Base-by-base conservation (phyloP, 805 yeast species). In the Jamesozyma hellenica region DNA sequence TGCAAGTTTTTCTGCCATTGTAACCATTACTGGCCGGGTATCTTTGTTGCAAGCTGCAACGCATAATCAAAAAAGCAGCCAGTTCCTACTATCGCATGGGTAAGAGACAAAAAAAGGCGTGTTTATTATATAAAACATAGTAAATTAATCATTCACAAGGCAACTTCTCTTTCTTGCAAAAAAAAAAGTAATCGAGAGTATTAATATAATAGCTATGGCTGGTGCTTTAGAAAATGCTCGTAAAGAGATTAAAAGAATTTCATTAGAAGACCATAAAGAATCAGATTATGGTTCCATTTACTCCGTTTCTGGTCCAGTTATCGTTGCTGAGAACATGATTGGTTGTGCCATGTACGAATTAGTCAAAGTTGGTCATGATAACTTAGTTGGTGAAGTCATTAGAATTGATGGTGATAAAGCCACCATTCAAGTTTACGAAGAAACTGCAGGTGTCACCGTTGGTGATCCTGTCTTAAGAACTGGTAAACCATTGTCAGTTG, bases 281-380 rank as follows among this genome's bases (percentile, higher is more conserved):
- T 72, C 82, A 40, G 79, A 79, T 49, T 85, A 84, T 63, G 98
- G 95, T 42, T 79, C 74, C 51, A 83, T 92, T 55, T 88, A 78
- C 68, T 86, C 96, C 26, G 96, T 92, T 36, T 88, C 97, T 16
- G 98, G 98, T 57, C 97, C 98, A 21, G 99, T 92, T 54, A 82
- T 92, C 39, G 80, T 92, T 36, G 98, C 98, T 36, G 97, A 92
- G 67, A 82, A 92, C 70, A 87, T 92, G 97, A 84, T 88, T 67
- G 99, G 99, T 48, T 86, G 96, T 77, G 96, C 97, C 55, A 92
- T 92, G 99, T 90, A 92, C 74, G 99, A 92, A 64, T 74, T 92
- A 66, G 99, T 90, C 58, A 87, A 81, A 64, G 98, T 92, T 49
- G 97, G 99, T 53, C 97, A 92, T 65, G 95, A 85, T 54, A 85